phyloP scores from a whole-genome alignment of 2,329 filamentous ascomycete genomes.

The Chaetothyriales sp. region DNA sequence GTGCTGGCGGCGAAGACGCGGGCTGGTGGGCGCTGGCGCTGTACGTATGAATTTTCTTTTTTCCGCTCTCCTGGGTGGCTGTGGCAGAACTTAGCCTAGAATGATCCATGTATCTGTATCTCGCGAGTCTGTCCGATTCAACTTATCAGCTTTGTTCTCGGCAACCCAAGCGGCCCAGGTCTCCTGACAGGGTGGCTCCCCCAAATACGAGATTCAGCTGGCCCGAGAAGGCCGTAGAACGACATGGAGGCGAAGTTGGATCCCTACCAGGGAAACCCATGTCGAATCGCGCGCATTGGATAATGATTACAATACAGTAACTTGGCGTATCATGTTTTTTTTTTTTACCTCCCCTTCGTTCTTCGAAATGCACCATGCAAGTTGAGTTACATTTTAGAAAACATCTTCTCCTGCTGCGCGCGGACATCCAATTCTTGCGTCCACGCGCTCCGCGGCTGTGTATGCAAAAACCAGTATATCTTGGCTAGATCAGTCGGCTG shows the following conservation, averaged over 20 bases:
- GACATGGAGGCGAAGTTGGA: background rate
- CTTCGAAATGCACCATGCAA: background rate
- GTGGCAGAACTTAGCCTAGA: too few species aligned
- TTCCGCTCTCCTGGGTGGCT: too few species aligned
- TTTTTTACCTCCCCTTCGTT: background rate
- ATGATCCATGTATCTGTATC: too few species aligned
- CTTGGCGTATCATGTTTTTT: background rate
- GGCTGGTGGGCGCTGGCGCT: too few species aligned
- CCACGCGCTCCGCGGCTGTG: conserved; percentile 38
- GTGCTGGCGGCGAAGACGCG: too few species aligned
- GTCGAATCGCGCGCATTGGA: background rate
- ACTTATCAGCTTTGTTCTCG: too few species aligned
- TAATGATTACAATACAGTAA: background rate
- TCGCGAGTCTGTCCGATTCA: too few species aligned
- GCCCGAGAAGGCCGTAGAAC: background rate
- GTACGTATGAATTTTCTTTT: too few species aligned
- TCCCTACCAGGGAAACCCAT: background rate
- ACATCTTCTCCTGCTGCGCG: conserved; percentile 12
- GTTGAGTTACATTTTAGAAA: conserved; percentile 6
- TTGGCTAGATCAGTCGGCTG: conserved; percentile 36
- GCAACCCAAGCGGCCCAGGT: too few species aligned
- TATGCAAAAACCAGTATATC: conserved; percentile 42
- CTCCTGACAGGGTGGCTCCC: too few species aligned
- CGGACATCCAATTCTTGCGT: conserved; percentile 43
- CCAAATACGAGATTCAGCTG: background rate